These are phyloP conservation scores for apple (Malus domestica) DNA, from an alignment of 306 rosid species.

Conservation along the genomic window ASM211411v1 NC_041803.1:42400001-42400500, in stretches of 20 bases:
- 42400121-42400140: too few relatives aligned
- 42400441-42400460: not conserved
- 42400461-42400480: not conserved
- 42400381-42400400: not conserved
- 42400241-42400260: too few relatives aligned
- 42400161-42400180: too few relatives aligned
- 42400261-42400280: not conserved
- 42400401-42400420: not conserved
- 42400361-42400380: not conserved
- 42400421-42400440: not conserved
- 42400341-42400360: not conserved
- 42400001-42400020: too few relatives aligned
- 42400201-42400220: rapidly evolving
- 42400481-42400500: not conserved
- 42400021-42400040: too few relatives aligned
- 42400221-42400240: not conserved
- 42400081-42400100: too few relatives aligned
- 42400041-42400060: too few relatives aligned
- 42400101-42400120: too few relatives aligned
- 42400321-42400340: too few relatives aligned
- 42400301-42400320: too few relatives aligned
- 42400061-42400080: too few relatives aligned
- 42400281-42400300: not conserved
- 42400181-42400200: not conserved
- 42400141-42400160: too few relatives aligned